phyloP scores from a whole-genome alignment of 2,329 filamentous ascomycete species.

The Leptosphaerulina australis region DNA sequence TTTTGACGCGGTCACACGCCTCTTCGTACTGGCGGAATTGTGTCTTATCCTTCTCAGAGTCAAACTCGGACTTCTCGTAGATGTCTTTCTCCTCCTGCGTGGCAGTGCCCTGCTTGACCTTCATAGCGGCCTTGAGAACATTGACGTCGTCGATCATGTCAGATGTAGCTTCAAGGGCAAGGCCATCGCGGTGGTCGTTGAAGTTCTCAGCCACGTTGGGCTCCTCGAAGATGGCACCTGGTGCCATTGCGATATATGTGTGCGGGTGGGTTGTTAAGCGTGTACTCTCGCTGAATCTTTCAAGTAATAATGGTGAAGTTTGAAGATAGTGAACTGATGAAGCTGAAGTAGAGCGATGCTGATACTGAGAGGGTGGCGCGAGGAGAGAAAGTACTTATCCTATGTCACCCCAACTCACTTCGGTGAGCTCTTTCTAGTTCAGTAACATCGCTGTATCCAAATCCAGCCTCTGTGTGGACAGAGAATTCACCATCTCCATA shows the following conservation, averaged over 20 bases:
- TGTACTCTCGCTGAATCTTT: conserved; percentile 16
- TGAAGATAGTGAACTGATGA: background rate
- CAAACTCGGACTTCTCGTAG: conserved; percentile 69
- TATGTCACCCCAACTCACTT: conserved; percentile 31
- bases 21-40: conserved; percentile 83
- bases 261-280: conserved; percentile 18
- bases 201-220: conserved; percentile 53
- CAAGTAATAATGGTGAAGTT: conserved; percentile 1
- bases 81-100: conserved; percentile 56
- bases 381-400: conserved; percentile 20
- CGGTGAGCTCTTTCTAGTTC: conserved; percentile 10
- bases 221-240: conserved; percentile 51
- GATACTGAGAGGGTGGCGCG: conserved; percentile 7
- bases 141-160: conserved; percentile 67
- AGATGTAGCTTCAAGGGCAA: conserved; percentile 63
- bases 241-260: conserved; percentile 50
- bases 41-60: conserved; percentile 76
- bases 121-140: conserved; percentile 62
- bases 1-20: conserved; percentile 82
- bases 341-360: background rate
- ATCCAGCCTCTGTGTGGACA: conserved; percentile 13
- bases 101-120: conserved; percentile 55
- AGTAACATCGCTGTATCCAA: conserved; percentile 5
- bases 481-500: conserved; percentile 25
- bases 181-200: conserved; percentile 60